Conservation (phyloP, 2,329 filamentous ascomycete species). For the Mycocentrospora acerina region DNA sequence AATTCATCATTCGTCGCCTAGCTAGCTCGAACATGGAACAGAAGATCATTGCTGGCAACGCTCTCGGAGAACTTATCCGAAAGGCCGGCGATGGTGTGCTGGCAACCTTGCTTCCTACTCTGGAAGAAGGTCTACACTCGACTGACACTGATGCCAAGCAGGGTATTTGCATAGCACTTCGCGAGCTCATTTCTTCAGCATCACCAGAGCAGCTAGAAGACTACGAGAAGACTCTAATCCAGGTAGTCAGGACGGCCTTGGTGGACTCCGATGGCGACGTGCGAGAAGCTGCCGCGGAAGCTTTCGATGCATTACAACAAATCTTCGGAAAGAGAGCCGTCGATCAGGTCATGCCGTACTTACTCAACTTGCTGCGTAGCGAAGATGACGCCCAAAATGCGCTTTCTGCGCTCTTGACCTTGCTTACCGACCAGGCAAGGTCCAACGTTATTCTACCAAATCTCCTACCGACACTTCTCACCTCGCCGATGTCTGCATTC, state of each 20-base stretch:
- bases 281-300: conserved; percentile 91
- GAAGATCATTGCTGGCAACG: conserved; percentile 97
- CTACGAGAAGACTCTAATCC: conserved; percentile 92
- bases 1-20: conserved; percentile 89
- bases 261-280: conserved; percentile 89
- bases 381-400: conserved; percentile 90
- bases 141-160: conserved; percentile 92
- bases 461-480: conserved; percentile 88
- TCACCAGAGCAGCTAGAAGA: conserved; percentile 87
- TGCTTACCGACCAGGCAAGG: conserved; percentile 88
- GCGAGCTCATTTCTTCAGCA: conserved; percentile 88
- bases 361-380: conserved; percentile 84
- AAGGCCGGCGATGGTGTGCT: conserved; percentile 95
- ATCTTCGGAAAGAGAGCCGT: conserved; percentile 92
- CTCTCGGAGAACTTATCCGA: conserved; percentile 91
- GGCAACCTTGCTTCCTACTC: conserved; percentile 80
- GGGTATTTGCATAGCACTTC: conserved; percentile 94
- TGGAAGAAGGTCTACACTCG: conserved; percentile 88
- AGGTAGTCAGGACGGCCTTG: conserved; percentile 87
- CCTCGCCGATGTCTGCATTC: conserved; percentile 87
- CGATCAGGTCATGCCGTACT: conserved; percentile 89
- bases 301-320: conserved; percentile 92
- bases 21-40: conserved; percentile 98
- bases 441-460: conserved; percentile 97
- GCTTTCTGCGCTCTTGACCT: conserved; percentile 84